Conservation (phyloP, 2,329 filamentous ascomycete species). For the Aspergillus calidoustus region DNA sequence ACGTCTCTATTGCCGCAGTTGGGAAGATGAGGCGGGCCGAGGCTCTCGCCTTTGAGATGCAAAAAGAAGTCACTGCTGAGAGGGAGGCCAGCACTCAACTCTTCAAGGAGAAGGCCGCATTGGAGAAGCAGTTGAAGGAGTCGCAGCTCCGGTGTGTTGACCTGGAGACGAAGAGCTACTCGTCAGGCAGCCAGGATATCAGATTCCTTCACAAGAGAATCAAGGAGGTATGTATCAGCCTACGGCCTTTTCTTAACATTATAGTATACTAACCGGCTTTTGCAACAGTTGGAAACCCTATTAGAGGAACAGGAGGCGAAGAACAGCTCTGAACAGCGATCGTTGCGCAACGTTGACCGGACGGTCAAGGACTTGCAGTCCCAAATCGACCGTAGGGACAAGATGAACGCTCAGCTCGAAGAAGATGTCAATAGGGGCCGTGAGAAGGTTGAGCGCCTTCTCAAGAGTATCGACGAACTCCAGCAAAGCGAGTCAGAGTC, state of each 20-base stretch:
- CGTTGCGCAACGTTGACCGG: conserved; percentile 89
- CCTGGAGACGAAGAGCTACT: conserved; percentile 95
- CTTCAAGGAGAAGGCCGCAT: conserved; percentile 83
- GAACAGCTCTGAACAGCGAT: conserved; percentile 80
- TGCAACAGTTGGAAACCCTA: conserved; percentile 76
- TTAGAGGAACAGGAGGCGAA: conserved; percentile 82
- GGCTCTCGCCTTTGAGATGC: conserved; percentile 81
- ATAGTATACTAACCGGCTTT: conserved; percentile 26
- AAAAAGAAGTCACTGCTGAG: conserved; percentile 88
- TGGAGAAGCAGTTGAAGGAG: conserved; percentile 91
- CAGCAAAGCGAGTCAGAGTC: conserved; percentile 83
- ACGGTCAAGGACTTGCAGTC: conserved; percentile 90
- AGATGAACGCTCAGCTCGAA: conserved; percentile 76
- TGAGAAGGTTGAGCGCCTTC: conserved; percentile 87
- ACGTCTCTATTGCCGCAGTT: conserved; percentile 86
- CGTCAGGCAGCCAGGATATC: conserved; percentile 90
- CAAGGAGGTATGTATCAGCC: conserved; percentile 73
- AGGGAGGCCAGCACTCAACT: conserved; percentile 80
- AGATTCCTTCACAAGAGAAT: conserved; percentile 93
- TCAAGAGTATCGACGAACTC: conserved; percentile 90
- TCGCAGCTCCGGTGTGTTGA: conserved; percentile 88
- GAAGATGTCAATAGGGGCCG: conserved; percentile 85
- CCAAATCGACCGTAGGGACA: conserved; percentile 92
- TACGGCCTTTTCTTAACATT: neutral
- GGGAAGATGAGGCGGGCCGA: conserved; percentile 98